These are phyloP conservation scores for Vitis hybrid DNA, from an alignment of 177 flowering plant genomes.

Conservation along the genomic window DNA sequence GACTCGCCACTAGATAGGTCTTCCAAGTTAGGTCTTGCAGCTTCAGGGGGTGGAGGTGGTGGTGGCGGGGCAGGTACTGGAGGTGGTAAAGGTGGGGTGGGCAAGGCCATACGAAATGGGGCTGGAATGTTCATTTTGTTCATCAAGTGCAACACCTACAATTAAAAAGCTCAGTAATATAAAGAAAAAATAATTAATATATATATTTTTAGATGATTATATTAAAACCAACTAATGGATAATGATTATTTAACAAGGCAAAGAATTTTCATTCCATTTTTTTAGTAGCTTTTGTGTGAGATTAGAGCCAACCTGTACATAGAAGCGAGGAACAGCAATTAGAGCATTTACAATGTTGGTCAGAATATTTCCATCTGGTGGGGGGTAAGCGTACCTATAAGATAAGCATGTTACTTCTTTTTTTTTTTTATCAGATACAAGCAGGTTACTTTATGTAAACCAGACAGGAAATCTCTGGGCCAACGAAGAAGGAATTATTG, in stretches of 20 bases:
- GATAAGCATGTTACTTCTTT: constrained; percentile 4
- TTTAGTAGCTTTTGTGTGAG: background rate
- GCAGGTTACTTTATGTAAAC: background rate
- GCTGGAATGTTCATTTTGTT: constrained; percentile 99
- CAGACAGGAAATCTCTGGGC: background rate
- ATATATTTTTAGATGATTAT: background rate
- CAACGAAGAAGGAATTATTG: background rate
- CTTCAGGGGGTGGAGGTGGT: constrained; percentile 40
- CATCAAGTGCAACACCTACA: constrained; percentile 96
- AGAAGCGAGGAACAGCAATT: constrained; percentile 96
- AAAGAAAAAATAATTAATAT: background rate
- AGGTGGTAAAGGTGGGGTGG: constrained; percentile 89
- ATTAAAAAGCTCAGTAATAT: background rate
- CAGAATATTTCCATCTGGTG: constrained; percentile 91
- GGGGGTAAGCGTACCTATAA: constrained; percentile 92
- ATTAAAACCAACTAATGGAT: background rate
- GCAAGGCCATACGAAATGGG: constrained; percentile 90
- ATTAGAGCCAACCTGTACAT: constrained; percentile 66
- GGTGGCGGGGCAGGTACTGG: constrained; percentile 50
- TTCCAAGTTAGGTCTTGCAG: constrained; percentile 39
- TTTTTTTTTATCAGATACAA: background rate
- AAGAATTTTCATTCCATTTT: background rate
- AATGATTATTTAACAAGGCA: background rate
- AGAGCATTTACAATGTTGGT: constrained; percentile 97
- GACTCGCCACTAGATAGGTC: constrained; percentile 82